Evolutionary conservation across 2,329 filamentous ascomycete species (phyloP), one percentile per base, ranked within the genome.

Genomic region (Pseudogymnoascus sp.): DNA sequence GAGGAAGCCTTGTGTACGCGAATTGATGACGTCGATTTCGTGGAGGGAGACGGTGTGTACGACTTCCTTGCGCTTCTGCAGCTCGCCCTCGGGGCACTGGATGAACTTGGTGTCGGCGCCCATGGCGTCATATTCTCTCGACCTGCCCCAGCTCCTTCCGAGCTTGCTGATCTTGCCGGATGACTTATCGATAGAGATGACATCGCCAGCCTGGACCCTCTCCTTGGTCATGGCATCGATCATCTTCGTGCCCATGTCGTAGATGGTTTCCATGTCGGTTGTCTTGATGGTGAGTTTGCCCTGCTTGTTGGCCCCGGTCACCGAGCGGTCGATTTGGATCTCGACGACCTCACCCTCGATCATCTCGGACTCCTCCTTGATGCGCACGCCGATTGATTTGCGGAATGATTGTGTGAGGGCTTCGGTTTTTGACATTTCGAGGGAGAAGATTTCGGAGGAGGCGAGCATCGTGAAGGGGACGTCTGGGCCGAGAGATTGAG

Each of bases 191-290:
- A 99, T 98, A 63, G 91, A 96, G 72, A 99, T 96, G 69, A 99
- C 95, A 75, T 99, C 95, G 70, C 95, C 95, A 4, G 95, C 95
- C 88, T 98, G 96, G 68, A 99, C 91, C 72, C 96, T 93, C 81
- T 99, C 95, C 78, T 98, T 98, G 69, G 93, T 97, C 92, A 99
- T 97, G 68, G 92, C 92, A 59, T 99, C 95, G 69, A 99, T 99
- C 95, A 99, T 98, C 79, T 98, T 98, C 69, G 90, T 93, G 68
- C 95, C 95, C 93, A 99, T 97, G 73, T 99, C 95, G 79, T 98
- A 99, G 68, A 99, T 90, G 11, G 95, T 96, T 78, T 99, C 95
- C 95, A 99, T 99, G 76, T 99, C 95, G 64, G 93, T 98, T 10
- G 95, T 99, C 80, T 99, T 99, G 80, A 99, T 96, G 19, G 95